Conservation (phyloP, 148 eudicot species). For the Suaeda aralocaspica region DNA sequence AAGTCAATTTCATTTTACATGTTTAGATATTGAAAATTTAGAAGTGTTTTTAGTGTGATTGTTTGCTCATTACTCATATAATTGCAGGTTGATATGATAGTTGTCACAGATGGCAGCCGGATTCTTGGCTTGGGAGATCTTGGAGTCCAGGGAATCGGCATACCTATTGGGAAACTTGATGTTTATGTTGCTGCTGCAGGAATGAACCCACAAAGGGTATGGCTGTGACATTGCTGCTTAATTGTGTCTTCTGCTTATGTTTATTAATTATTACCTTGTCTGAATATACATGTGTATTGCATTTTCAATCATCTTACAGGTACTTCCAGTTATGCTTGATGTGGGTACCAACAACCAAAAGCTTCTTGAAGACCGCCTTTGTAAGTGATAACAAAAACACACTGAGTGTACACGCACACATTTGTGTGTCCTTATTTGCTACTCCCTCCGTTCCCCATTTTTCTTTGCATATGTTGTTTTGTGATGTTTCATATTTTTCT, state of each 20-base stretch:
- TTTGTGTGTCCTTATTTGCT: not conserved
- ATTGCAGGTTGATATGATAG: slow-evolving; percentile 97
- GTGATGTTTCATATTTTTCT: too few species aligned
- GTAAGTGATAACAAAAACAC: slow-evolving; percentile 45
- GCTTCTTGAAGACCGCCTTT: slow-evolving; percentile 82
- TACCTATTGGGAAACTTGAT: slow-evolving; percentile 96
- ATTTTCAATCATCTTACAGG: slow-evolving; percentile 33
- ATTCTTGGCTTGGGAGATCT: slow-evolving; percentile 98
- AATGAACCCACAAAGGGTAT: slow-evolving; percentile 86
- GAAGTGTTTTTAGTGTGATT: too few species aligned
- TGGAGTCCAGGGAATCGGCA: slow-evolving; percentile 98
- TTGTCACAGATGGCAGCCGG: slow-evolving; percentile 98
- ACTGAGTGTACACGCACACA: not conserved
- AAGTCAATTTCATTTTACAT: not conserved
- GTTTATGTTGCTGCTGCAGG: slow-evolving; percentile 99
- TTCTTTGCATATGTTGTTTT: too few species aligned
- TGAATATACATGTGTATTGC: not conserved
- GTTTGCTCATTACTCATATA: slow-evolving; percentile 15
- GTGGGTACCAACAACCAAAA: slow-evolving; percentile 94
- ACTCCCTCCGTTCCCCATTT: too few species aligned
- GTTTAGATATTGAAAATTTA: not conserved
- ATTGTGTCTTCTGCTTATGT: not conserved
- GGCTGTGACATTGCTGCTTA: slow-evolving; percentile 19
- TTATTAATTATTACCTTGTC: not conserved
- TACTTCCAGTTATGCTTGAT: slow-evolving; percentile 96